These are phyloP conservation scores for Cutaneotrichosporon spelunceum DNA, from an alignment of 1,284 basidiomycete genomes.

Conservation along the genomic window DNA sequence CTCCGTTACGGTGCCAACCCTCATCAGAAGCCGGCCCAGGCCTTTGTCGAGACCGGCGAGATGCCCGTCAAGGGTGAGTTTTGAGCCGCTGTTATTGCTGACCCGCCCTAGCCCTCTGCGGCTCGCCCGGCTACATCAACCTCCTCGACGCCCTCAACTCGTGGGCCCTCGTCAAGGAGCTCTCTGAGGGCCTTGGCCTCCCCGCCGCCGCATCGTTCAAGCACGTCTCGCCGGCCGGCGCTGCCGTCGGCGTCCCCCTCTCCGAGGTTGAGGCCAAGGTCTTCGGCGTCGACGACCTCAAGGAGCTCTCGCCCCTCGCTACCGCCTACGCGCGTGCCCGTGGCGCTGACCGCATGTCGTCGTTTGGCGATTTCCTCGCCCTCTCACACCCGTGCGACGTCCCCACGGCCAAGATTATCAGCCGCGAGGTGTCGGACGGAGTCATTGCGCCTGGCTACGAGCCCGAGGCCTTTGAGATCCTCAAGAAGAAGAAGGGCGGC, in stretches of 20 bases:
- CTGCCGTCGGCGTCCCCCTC: constrained; percentile 83
- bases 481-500: constrained; percentile 95
- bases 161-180: constrained; percentile 92
- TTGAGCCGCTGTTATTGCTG: background rate
- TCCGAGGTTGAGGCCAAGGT: constrained; percentile 85
- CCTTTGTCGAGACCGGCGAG: constrained; percentile 83
- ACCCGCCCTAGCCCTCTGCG: constrained; percentile 66
- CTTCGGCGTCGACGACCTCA: constrained; percentile 92
- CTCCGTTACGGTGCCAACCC: constrained; percentile 97
- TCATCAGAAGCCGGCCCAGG: constrained; percentile 97
- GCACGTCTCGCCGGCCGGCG: constrained; percentile 97
- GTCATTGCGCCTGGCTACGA: constrained; percentile 95
- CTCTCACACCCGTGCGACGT: constrained; percentile 89
- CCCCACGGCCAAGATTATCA: constrained; percentile 92
- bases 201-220: constrained; percentile 99
- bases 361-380: constrained; percentile 98
- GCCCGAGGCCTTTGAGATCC: constrained; percentile 80
- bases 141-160: constrained; percentile 97
- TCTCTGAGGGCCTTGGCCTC: constrained; percentile 72
- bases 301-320: constrained; percentile 81
- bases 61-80: constrained; percentile 86
- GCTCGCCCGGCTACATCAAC: constrained; percentile 98
- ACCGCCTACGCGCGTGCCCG: constrained; percentile 93
- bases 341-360: constrained; percentile 98
- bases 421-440: constrained; percentile 95